Percentiles rank a stretch among this genome's conserved stretches.
Evolutionary conservation across 179 eudicot species (phyloP).

Genomic region (Drosera spatulata): DNA sequence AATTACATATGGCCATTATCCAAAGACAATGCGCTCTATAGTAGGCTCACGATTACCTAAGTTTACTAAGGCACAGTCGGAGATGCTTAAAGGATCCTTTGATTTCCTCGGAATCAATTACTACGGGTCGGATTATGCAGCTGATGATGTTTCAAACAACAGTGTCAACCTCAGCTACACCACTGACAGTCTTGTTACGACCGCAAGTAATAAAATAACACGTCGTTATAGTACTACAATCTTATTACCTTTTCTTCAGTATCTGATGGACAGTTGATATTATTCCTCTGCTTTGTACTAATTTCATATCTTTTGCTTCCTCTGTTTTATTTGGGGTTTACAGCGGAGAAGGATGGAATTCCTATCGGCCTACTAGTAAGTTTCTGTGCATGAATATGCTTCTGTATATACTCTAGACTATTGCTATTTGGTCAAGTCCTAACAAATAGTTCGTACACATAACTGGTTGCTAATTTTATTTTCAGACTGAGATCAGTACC

Average conservation of each 20-base stretch:
- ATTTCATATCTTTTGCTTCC: not conserved
- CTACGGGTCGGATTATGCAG: slow-evolving; percentile 10
- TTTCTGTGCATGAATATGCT: not conserved
- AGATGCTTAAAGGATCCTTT: slow-evolving; percentile 16
- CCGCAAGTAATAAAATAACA: not conserved
- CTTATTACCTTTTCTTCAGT: not conserved
- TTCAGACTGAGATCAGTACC: slow-evolving; percentile 21
- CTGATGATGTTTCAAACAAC: not conserved
- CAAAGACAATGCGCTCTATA: slow-evolving; percentile 7
- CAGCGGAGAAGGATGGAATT: not conserved
- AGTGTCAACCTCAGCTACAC: slow-evolving; percentile 2
- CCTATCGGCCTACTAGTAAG: slow-evolving; percentile 10
- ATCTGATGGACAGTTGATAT: not conserved
- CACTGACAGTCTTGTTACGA: not conserved
- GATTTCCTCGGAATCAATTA: slow-evolving; percentile 30
- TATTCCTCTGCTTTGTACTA: not conserved
- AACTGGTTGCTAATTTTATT: not conserved
- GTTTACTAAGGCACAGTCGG: slow-evolving; percentile 9
- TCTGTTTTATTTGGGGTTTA: not conserved
- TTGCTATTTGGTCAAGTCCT: no score
- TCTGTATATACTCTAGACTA: not conserved
- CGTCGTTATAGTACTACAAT: not conserved
- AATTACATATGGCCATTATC: slow-evolving; percentile 20
- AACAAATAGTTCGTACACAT: no score
- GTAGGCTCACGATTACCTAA: slow-evolving; percentile 16